Conservation (phyloP, 768 basidiomycete genomes). For the Pisolithus albus region DNA sequence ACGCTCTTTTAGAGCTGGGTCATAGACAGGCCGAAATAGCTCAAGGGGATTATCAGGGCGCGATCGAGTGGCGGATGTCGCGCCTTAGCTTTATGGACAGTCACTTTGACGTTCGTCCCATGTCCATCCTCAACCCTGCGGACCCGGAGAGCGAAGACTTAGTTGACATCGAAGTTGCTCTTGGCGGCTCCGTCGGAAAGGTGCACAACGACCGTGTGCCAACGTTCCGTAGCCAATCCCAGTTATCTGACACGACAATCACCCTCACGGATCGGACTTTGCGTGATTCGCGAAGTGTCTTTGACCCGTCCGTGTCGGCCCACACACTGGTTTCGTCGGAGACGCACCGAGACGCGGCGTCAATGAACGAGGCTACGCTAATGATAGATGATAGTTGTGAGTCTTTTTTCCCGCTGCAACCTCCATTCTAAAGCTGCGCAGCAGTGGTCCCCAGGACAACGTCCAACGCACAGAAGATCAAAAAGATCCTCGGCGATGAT, state of each 20-base stretch:
- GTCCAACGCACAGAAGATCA: constrained; percentile 48
- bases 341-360: constrained; percentile 11
- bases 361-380: constrained; percentile 15
- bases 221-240: constrained; percentile 27
- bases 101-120: constrained; percentile 39
- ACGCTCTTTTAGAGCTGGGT: constrained; percentile 55
- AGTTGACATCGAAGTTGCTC: constrained; percentile 51
- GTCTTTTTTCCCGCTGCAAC: background rate
- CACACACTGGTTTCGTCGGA: constrained; percentile 23
- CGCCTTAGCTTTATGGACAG: constrained; percentile 56
- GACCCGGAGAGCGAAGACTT: constrained; percentile 45
- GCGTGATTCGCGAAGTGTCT: constrained; percentile 15
- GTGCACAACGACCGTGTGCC: constrained; percentile 18
- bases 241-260: constrained; percentile 30
- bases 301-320: constrained; percentile 17
- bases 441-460: constrained; percentile 18
- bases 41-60: constrained; percentile 63
- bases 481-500: constrained; percentile 60
- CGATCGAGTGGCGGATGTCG: constrained; percentile 74
- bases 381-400: constrained; percentile 21
- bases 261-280: constrained; percentile 24
- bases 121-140: constrained; percentile 31
- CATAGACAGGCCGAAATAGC: constrained; percentile 66
- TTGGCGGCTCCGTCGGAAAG: constrained; percentile 35
- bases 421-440: constrained; percentile 5